Evolutionary conservation across 768 basidiomycete species (phyloP).

Genomic region (Lentinula raphanica): DNA sequence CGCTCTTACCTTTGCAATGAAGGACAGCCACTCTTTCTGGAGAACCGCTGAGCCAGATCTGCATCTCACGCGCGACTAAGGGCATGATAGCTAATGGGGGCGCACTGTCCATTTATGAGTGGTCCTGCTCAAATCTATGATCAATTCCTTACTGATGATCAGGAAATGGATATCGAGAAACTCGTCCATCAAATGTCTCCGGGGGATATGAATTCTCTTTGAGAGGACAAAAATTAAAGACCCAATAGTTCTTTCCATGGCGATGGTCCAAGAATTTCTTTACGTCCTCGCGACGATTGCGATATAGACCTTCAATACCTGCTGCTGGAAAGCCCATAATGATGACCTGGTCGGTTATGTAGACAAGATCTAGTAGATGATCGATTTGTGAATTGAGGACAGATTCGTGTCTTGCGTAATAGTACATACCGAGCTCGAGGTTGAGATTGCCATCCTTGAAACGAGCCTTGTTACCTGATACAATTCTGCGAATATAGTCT

Average conservation of each 20-base stretch:
- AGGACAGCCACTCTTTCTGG: slow-evolving; percentile 69
- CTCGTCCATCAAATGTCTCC: slow-evolving; percentile 61
- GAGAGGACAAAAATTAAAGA: slow-evolving; percentile 85
- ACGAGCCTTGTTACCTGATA: slow-evolving; percentile 78
- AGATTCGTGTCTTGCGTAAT: slow-evolving; percentile 5
- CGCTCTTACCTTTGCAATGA: slow-evolving; percentile 72
- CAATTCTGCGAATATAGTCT: slow-evolving; percentile 64
- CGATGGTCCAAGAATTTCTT: slow-evolving; percentile 67
- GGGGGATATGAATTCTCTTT: slow-evolving; percentile 77
- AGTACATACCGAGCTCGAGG: slow-evolving; percentile 69
- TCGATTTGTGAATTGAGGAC: neutral
- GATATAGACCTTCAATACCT: slow-evolving; percentile 74
- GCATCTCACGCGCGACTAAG: slow-evolving; percentile 69
- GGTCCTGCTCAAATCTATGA: too few species aligned
- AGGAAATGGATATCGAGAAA: slow-evolving; percentile 84
- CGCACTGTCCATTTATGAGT: slow-evolving; percentile 36
- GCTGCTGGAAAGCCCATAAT: slow-evolving; percentile 83
- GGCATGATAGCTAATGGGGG: slow-evolving; percentile 75
- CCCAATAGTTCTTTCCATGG: slow-evolving; percentile 76
- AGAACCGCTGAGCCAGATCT: slow-evolving; percentile 62
- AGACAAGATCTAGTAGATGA: slow-evolving; percentile 44
- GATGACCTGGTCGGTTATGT: slow-evolving; percentile 70
- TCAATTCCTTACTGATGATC: slow-evolving; percentile 77
- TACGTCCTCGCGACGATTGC: slow-evolving; percentile 74
- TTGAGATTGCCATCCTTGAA: slow-evolving; percentile 63